These are phyloP conservation scores for Phytopythium chamaehyphon DNA, from an alignment of 352 stramenopile species.

Conservation along the genomic window DNA sequence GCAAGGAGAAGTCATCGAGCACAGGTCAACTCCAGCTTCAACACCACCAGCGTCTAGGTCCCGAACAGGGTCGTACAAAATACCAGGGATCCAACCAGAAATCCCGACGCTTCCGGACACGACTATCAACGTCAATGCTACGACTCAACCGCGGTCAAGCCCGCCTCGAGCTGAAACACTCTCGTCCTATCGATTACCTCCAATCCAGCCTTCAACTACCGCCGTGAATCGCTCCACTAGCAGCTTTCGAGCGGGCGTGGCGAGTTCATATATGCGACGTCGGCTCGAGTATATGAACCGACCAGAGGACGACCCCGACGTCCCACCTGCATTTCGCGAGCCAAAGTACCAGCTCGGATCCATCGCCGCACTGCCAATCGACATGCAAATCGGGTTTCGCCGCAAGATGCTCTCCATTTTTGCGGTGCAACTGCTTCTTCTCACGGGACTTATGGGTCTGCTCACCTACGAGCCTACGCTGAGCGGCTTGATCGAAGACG, in stretches of 20 bases:
- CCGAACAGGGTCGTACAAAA: too few species aligned
- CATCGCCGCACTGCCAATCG: slow-evolving; percentile 29
- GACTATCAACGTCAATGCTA: too few species aligned
- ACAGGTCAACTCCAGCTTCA: background rate
- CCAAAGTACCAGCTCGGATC: slow-evolving; percentile 13
- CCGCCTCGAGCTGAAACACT: too few species aligned
- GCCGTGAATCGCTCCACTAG: background rate
- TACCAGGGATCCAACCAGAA: too few species aligned
- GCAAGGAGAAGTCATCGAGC: background rate
- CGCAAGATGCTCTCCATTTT: slow-evolving; percentile 46
- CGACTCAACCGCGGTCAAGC: too few species aligned
- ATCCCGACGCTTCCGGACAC: too few species aligned
- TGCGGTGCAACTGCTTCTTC: slow-evolving; percentile 33
- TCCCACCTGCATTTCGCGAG: slow-evolving; percentile 1
- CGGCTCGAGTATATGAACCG: slow-evolving; percentile 9
- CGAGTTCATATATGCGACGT: slow-evolving; percentile 7
- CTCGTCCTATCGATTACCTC: background rate
- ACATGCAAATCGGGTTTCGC: slow-evolving; percentile 40
- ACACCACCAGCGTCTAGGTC: background rate
- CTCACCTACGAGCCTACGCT: slow-evolving; percentile 26
- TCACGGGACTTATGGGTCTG: slow-evolving; percentile 24
- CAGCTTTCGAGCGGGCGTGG: background rate
- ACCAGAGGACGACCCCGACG: background rate
- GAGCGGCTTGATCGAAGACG: slow-evolving; percentile 9
- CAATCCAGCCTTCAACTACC: background rate